Base-by-base conservation (phyloP, 495 filamentous ascomycete genomes). In the Penicillium cataractarum region DNA sequence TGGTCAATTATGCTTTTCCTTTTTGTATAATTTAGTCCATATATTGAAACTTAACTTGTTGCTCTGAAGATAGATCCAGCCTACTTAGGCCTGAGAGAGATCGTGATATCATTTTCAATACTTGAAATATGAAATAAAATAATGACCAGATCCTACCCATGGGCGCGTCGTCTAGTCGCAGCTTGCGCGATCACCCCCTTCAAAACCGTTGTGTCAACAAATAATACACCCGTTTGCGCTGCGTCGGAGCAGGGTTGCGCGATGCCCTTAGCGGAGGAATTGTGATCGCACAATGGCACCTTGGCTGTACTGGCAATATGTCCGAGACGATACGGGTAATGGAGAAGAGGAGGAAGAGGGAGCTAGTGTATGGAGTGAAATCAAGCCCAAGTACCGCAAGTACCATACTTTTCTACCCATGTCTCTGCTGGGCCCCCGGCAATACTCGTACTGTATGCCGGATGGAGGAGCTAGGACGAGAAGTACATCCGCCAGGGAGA, bases 271-370 rank as follows among this genome's bases (percentile, higher is more conserved):
- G 55, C 53, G 29, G 58, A 54, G 27, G 31, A 40, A 54, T 58
- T 24, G 39, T 27, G 49, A 55, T 52, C 55, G 56, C 33, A 42
- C 50, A 58, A 55, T 58, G 27, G 26, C 44, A 26, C 57, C 57
- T 48, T 52, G 57, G 53, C 49, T 39, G 55, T 58, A 58, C 40
- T 55, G 27, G 40, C 49, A 60, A 63, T 62, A 62, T 58, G 46
- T 48, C 64, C 55, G 64, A 61, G 33, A 52, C 50, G 31, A 35
- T 19, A 48, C 27, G 40, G 26, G 10, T 19, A 37, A 26, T 29
- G 27, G 33, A 50, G 29, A 55, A 27, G 51, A 37, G 31, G 50
- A 19, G 29, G 9, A n/a, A n/a, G 21, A 32, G n/a, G 3, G 40
- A 37, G 54, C 12, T 40, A 44, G 54, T n/a, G n/a, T 39, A 54